phyloP scores from a whole-genome alignment of 352 stramenopile genomes.

The Globisporangium camurandrum region DNA sequence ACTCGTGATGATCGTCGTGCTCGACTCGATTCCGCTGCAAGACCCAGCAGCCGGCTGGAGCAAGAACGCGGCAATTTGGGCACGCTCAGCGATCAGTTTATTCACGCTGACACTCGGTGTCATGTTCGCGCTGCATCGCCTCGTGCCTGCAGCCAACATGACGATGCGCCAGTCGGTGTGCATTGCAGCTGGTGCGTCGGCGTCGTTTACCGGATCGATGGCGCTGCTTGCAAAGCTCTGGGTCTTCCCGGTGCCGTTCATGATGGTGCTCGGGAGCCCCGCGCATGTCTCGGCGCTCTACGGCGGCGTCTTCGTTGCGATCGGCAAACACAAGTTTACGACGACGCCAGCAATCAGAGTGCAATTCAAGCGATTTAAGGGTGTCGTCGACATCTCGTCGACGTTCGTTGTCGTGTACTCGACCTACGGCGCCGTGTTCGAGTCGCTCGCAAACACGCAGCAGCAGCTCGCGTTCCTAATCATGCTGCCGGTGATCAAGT shows the following conservation, averaged over 20 bases:
- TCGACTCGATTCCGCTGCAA: constrained; percentile 11
- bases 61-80: constrained; percentile 2
- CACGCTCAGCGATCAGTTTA: not conserved
- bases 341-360: constrained; percentile 1
- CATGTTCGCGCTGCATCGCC: not conserved
- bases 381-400: not conserved
- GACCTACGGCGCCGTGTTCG: constrained; percentile 5
- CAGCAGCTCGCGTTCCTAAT: constrained; percentile 8
- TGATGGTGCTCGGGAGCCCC: constrained; percentile 4
- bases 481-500: constrained; percentile 9
- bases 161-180: not conserved
- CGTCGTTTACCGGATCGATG: not conserved
- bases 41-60: constrained; percentile 6
- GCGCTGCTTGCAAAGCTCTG: constrained; percentile 4
- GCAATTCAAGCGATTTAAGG: constrained; percentile 1
- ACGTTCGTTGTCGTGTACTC: constrained; percentile 4
- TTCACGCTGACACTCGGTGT: constrained; percentile 1
- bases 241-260: constrained; percentile 8
- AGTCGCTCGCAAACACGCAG: not conserved
- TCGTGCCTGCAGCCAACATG: not conserved
- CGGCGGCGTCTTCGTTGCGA: constrained; percentile 2
- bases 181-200: not conserved
- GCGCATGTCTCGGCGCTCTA: not conserved
- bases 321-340: constrained; percentile 14
- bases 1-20: constrained; percentile 1